phyloP scores from a whole-genome alignment of 2,329 filamentous ascomycete genomes.

The Neopestalotiopsis sp. region DNA sequence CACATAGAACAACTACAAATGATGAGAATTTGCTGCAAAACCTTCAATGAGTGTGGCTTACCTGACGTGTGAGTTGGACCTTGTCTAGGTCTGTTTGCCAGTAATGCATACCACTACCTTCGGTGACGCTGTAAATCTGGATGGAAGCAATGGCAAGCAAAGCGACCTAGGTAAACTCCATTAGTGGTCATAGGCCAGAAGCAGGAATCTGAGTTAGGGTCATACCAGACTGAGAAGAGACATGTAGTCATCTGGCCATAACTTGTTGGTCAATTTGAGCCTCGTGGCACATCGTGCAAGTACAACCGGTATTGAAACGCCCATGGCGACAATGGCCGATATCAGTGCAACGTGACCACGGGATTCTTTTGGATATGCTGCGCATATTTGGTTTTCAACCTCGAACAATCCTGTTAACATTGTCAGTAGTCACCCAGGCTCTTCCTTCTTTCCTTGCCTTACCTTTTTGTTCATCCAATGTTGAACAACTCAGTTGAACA shows the following conservation, averaged over 20 bases:
- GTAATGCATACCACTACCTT: constrained; percentile 11
- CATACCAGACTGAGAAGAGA: constrained; percentile 11
- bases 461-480: constrained; percentile 4
- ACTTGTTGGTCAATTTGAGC: constrained; percentile 12
- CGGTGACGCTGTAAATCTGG: constrained; percentile 1
- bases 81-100: constrained; percentile 9
- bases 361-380: constrained; percentile 6
- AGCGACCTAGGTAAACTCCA: neutral
- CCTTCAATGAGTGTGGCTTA: neutral
- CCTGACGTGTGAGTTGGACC: neutral
- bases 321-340: neutral
- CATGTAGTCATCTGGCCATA: constrained; percentile 14
- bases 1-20: constrained; percentile 8
- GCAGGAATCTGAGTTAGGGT: neutral
- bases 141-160: constrained; percentile 1
- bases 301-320: constrained; percentile 6
- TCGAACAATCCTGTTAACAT: neutral
- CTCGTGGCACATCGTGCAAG: constrained; percentile 13
- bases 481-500: constrained; percentile 4
- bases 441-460: neutral
- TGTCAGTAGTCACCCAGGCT: neutral
- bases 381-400: constrained; percentile 9
- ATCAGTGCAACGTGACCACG: constrained; percentile 5
- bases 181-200: neutral
- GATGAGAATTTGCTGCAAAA: neutral